A percentile compares a stretch with the other conserved stretches of the same genome.
phyloP scores from a whole-genome alignment of 345 rosid species.

The Rhizophora apiculata region DNA sequence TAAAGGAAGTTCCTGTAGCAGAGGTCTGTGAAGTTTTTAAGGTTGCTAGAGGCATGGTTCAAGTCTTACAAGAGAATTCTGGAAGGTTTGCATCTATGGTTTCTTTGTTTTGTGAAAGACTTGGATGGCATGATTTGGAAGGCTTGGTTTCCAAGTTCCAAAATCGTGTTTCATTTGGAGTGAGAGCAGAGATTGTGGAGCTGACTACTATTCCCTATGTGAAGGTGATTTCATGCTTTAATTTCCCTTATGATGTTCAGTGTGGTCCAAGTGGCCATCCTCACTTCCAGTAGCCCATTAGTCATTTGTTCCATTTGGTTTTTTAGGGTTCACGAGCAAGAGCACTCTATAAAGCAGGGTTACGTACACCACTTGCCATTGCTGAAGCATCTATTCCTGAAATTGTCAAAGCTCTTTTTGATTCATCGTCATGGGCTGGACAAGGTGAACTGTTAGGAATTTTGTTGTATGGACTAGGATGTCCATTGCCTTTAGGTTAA shows the following conservation, averaged over 20 bases:
- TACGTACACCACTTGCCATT: slow-evolving; percentile 84
- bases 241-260: background rate
- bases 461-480: slow-evolving; percentile 5
- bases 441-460: slow-evolving; percentile 51
- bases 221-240: slow-evolving; percentile 47
- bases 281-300: background rate
- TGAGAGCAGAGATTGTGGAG: slow-evolving; percentile 96
- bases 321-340: slow-evolving; percentile 92
- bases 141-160: slow-evolving; percentile 89
- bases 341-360: slow-evolving; percentile 89
- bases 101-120: slow-evolving; percentile 89
- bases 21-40: slow-evolving; percentile 94
- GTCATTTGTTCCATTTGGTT: background rate
- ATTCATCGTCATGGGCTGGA: slow-evolving; percentile 72
- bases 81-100: slow-evolving; percentile 99
- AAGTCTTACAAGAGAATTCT: slow-evolving; percentile 91
- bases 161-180: slow-evolving; percentile 97
- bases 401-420: slow-evolving; percentile 85
- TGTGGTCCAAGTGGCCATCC: background rate
- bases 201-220: slow-evolving; percentile 89
- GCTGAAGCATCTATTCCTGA: slow-evolving; percentile 93
- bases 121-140: slow-evolving; percentile 97
- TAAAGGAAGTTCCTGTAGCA: slow-evolving; percentile 81
- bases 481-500: slow-evolving; percentile 8
- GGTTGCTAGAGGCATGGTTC: slow-evolving; percentile 98